phyloP scores from a whole-genome alignment of 2,329 filamentous ascomycete species.

The Aureobasidium sp. region DNA sequence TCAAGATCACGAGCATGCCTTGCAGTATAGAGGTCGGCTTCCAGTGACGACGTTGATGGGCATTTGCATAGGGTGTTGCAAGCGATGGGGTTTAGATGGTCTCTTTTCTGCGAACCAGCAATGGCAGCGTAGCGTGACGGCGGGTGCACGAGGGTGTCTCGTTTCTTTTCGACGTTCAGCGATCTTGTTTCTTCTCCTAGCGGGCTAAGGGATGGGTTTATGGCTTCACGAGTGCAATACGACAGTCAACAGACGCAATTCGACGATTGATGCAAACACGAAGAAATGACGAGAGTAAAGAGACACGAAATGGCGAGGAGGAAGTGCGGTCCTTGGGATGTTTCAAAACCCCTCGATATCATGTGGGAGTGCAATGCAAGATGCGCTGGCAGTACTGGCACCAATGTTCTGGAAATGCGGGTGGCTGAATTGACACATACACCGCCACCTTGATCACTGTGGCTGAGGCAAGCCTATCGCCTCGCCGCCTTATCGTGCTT shows the following conservation, averaged over 20 bases:
- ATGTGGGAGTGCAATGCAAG: constrained; percentile 13
- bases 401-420: constrained; percentile 2
- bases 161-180: neutral
- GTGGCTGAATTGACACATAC: neutral
- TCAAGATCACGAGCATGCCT: neutral
- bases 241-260: neutral
- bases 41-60: neutral
- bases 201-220: neutral
- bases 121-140: constrained; percentile 10
- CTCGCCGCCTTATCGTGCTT: neutral
- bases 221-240: neutral
- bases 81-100: constrained; percentile 13
- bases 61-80: constrained; percentile 9
- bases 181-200: neutral
- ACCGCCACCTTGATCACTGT: neutral
- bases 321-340: neutral
- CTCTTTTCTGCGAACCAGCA: constrained; percentile 6
- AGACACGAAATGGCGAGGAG: neutral
- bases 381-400: constrained; percentile 10
- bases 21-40: neutral
- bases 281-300: neutral
- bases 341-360: constrained; percentile 6
- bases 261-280: neutral
- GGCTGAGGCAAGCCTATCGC: constrained; percentile 2
- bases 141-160: neutral